These are phyloP conservation scores for Urtica urens DNA, from an alignment of 306 rosid species.

Conservation along the genomic window DNA sequence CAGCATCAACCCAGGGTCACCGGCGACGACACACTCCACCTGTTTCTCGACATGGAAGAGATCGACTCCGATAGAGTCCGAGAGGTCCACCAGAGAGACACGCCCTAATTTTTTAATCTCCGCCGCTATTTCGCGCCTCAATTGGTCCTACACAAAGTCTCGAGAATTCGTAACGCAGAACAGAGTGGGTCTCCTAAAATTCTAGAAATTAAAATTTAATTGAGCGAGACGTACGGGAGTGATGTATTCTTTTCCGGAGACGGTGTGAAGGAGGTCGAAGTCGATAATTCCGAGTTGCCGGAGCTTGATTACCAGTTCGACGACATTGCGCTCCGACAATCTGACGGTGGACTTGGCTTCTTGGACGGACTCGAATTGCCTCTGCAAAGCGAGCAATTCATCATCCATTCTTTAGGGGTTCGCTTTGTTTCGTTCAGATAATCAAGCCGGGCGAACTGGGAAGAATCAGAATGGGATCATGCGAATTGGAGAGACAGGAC, in stretches of 20 bases:
- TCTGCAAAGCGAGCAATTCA: constrained; percentile 85
- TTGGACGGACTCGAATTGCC: constrained; percentile 93
- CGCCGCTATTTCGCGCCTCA: constrained; percentile 60
- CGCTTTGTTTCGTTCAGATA: too few species aligned
- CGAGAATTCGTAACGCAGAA: not conserved
- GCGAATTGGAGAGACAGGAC: too few species aligned
- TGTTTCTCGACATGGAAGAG: constrained; percentile 80
- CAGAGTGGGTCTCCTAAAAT: too few species aligned
- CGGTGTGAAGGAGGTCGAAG: constrained; percentile 91
- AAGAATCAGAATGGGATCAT: too few species aligned
- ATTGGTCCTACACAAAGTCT: constrained; percentile 48
- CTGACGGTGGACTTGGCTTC: constrained; percentile 87
- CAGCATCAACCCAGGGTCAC: constrained; percentile 52
- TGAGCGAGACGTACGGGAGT: constrained; percentile 52
- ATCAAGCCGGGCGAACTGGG: too few species aligned
- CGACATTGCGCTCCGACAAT: constrained; percentile 91
- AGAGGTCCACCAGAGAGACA: constrained; percentile 72
- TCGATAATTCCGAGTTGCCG: constrained; percentile 87
- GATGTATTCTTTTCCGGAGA: constrained; percentile 93
- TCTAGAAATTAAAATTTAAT: not conserved
- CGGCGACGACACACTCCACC: constrained; percentile 42
- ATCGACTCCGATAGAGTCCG: constrained; percentile 77
- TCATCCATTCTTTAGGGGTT: constrained; percentile 58
- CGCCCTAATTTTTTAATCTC: constrained; percentile 76
- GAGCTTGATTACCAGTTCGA: constrained; percentile 86